These are phyloP conservation scores for Cordyceps tenuipes DNA, from an alignment of 2,329 filamentous ascomycete genomes.

Conservation along the genomic window DNA sequence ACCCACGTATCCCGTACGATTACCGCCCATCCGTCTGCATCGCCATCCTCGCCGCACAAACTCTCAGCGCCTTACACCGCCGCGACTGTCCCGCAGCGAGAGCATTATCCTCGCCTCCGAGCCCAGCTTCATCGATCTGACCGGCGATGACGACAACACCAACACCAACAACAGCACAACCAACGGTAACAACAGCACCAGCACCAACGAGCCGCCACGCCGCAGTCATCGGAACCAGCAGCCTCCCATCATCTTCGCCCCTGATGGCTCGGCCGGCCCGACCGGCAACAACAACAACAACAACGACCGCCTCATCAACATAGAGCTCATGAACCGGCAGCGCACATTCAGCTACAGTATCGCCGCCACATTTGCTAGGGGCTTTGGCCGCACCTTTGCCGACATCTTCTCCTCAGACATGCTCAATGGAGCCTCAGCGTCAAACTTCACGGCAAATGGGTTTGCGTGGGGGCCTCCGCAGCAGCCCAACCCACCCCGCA, in stretches of 20 bases:
- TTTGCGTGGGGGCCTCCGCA: background rate
- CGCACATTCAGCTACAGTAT: slow-evolving; percentile 12
- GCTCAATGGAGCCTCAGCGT: background rate
- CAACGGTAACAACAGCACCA: slow-evolving; percentile 10
- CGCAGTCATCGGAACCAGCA: slow-evolving; percentile 11
- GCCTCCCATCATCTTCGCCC: slow-evolving; percentile 9
- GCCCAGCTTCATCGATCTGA: slow-evolving; percentile 43
- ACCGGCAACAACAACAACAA: background rate
- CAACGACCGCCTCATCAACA: slow-evolving; percentile 19
- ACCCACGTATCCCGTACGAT: background rate
- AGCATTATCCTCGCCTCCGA: slow-evolving; percentile 30
- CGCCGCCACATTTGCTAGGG: slow-evolving; percentile 16
- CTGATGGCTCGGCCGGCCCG: too few relatives aligned
- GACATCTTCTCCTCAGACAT: slow-evolving; percentile 6
- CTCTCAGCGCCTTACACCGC: slow-evolving; percentile 32
- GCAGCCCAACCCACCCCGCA: slow-evolving; percentile 33
- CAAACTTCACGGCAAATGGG: too few relatives aligned
- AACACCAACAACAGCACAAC: slow-evolving; percentile 2
- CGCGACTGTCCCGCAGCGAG: slow-evolving; percentile 36
- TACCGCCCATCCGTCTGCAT: slow-evolving; percentile 10
- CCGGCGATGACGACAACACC: slow-evolving; percentile 31
- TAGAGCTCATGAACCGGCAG: slow-evolving; percentile 17
- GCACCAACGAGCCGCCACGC: background rate
- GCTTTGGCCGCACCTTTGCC: slow-evolving; percentile 13
- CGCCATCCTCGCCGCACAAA: slow-evolving; percentile 34